Conservation (phyloP, 495 filamentous ascomycete genomes). For the Extremus antarcticus region DNA sequence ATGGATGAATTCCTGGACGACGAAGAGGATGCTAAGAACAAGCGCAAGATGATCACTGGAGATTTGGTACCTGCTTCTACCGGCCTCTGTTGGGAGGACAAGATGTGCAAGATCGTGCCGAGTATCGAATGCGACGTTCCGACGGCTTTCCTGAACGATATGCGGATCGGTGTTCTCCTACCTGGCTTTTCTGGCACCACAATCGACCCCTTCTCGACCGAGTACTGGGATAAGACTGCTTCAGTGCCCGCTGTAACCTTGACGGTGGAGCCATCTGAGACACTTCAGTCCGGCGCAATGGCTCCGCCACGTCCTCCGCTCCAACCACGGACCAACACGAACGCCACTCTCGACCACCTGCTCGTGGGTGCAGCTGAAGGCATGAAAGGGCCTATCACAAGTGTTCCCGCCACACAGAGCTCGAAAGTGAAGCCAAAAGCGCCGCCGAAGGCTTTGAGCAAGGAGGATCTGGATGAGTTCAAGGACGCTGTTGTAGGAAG, state of each 20-base stretch:
- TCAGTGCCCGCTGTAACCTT: constrained; percentile 2
- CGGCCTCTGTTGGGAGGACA: constrained; percentile 73
- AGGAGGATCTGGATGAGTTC: constrained; percentile 60
- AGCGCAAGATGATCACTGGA: constrained; percentile 41
- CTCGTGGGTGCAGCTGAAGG: constrained; percentile 11
- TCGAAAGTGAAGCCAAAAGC: constrained; percentile 10
- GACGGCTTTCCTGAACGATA: constrained; percentile 36
- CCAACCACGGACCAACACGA: constrained; percentile 14
- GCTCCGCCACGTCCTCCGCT: constrained; percentile 33
- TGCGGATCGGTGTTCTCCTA: constrained; percentile 10
- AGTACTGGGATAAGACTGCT: constrained; percentile 55
- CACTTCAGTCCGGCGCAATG: constrained; percentile 11
- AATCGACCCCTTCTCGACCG: constrained; percentile 77
- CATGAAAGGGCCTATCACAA: constrained; percentile 18
- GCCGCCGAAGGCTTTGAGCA: constrained; percentile 38
- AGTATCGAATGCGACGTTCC: constrained; percentile 32
- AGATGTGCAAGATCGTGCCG: constrained; percentile 31
- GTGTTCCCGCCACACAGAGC: background rate
- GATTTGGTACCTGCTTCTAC: constrained; percentile 66
- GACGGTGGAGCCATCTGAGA: background rate
- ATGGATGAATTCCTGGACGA: constrained; percentile 71
- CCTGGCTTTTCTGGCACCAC: constrained; percentile 34
- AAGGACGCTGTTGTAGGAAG: constrained; percentile 57
- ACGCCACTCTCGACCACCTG: constrained; percentile 1
- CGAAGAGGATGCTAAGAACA: constrained; percentile 34